phyloP scores from a whole-genome alignment of 106 monocot genomes.

The Platanthera zijinensis region DNA sequence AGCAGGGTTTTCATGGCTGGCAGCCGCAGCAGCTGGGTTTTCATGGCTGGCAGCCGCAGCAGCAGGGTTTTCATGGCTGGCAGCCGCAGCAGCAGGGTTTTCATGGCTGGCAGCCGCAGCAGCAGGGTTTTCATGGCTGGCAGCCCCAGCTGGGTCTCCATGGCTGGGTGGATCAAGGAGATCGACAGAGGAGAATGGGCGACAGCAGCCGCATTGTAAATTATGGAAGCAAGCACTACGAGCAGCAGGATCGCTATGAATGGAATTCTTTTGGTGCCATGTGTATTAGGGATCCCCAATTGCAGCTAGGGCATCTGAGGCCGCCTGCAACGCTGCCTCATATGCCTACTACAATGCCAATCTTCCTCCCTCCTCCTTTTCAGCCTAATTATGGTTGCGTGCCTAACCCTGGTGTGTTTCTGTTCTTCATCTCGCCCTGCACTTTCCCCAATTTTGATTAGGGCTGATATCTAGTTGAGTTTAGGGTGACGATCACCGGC shows the following conservation, averaged over 20 bases:
- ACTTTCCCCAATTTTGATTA: neutral
- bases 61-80: no score
- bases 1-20: neutral
- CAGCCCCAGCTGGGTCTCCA: neutral
- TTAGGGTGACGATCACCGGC: no score
- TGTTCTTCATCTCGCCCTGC: neutral
- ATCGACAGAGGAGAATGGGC: constrained; percentile 2
- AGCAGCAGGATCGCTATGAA: neutral
- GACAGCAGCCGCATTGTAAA: neutral
- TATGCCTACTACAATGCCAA: constrained; percentile 1
- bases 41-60: neutral
- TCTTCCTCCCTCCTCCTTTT: neutral
- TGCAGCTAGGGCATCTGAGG: neutral
- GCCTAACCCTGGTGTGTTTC: neutral
- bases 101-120: no score
- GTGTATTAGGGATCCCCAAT: neutral
- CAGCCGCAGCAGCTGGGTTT: no score
- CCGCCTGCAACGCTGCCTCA: neutral
- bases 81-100: no score
- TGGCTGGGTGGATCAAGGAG: constrained; percentile 9
- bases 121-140: neutral
- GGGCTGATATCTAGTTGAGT: no score
- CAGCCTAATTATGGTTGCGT: neutral
- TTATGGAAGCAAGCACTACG: neutral
- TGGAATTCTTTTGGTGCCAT: neutral